These are phyloP conservation scores for Globisporangium radiosum DNA, from an alignment of 352 stramenopile genomes.

Conservation along the genomic window DNA sequence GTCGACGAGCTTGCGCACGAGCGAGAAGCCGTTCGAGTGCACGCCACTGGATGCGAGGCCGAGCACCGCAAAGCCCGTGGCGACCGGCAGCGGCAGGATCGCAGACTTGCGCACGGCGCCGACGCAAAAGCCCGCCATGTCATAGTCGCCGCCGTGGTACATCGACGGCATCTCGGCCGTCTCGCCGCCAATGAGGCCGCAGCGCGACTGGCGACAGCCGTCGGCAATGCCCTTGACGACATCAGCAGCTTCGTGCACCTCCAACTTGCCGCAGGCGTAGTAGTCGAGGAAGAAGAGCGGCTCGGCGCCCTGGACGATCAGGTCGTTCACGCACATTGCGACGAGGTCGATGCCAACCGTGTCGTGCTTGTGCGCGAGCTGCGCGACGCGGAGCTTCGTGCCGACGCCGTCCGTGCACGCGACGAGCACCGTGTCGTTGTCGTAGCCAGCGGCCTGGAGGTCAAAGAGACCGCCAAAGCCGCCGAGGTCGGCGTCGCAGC, in stretches of 20 bases:
- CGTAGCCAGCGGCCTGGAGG: slow-evolving; percentile 94
- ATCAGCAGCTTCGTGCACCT: slow-evolving; percentile 90
- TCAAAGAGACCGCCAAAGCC: slow-evolving; percentile 98
- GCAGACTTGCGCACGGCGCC: slow-evolving; percentile 90
- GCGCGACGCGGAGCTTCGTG: slow-evolving; percentile 94
- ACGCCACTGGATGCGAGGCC: slow-evolving; percentile 94
- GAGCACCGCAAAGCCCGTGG: slow-evolving; percentile 90
- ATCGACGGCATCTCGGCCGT: slow-evolving; percentile 99
- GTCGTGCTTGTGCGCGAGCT: slow-evolving; percentile 90
- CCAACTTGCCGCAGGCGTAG: slow-evolving; percentile 96
- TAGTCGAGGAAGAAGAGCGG: slow-evolving; percentile 99
- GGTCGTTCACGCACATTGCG: slow-evolving; percentile 99
- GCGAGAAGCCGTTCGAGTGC: slow-evolving; percentile 98
- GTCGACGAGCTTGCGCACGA: slow-evolving; percentile 96
- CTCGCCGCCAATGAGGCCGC: slow-evolving; percentile 94
- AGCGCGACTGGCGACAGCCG: slow-evolving; percentile 94
- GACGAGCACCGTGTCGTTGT: slow-evolving; percentile 96
- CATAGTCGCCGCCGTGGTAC: slow-evolving; percentile 97
- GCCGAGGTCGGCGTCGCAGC: slow-evolving; percentile 95
- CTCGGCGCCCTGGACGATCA: slow-evolving; percentile 98
- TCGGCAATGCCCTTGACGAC: slow-evolving; percentile 98
- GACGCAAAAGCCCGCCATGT: slow-evolving; percentile 98
- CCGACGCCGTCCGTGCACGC: slow-evolving; percentile 97
- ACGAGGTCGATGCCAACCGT: slow-evolving; percentile 98
- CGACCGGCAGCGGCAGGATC: slow-evolving; percentile 84